Percentiles rank a stretch among this genome's conserved stretches.
These are phyloP conservation scores for Lagerstroemia speciosa DNA, from an alignment of 345 rosid species.

Conservation along the genomic window DNA sequence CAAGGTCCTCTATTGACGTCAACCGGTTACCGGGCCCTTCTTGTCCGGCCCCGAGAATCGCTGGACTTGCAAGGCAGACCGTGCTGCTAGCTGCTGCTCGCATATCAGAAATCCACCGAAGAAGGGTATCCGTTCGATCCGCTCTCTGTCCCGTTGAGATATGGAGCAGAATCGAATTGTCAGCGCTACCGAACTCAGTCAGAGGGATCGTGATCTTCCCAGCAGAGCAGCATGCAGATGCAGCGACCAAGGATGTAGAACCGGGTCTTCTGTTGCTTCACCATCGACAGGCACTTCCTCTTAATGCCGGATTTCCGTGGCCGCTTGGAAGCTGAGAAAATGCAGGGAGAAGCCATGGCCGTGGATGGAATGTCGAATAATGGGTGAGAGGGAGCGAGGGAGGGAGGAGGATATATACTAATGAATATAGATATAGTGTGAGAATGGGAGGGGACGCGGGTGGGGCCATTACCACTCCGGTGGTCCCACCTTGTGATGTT, in stretches of 20 bases:
- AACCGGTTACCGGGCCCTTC: too few relatives aligned
- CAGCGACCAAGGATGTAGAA: slow-evolving; percentile 73
- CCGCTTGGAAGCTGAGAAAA: slow-evolving; percentile 16
- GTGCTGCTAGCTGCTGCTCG: too few relatives aligned
- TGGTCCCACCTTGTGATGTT: background rate
- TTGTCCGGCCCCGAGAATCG: too few relatives aligned
- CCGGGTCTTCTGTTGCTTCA: slow-evolving; percentile 71
- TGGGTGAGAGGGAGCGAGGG: background rate
- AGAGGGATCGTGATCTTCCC: slow-evolving; percentile 34
- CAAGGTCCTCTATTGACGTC: too few relatives aligned
- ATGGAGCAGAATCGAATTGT: too few relatives aligned
- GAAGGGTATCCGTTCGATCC: too few relatives aligned
- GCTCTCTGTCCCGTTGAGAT: too few relatives aligned
- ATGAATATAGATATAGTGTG: too few relatives aligned
- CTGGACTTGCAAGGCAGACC: too few relatives aligned
- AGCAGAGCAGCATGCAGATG: slow-evolving; percentile 72
- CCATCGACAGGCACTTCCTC: slow-evolving; percentile 41
- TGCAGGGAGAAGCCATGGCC: background rate
- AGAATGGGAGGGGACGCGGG: background rate
- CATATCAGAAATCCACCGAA: too few relatives aligned
- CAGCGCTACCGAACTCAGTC: too few relatives aligned
- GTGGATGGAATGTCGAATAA: background rate
- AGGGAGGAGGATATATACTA: too few relatives aligned
- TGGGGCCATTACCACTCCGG: background rate
- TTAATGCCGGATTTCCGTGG: slow-evolving; percentile 29